Conservation (phyloP, 176 grass and related monocot species). For the Stipa capillata region DNA sequence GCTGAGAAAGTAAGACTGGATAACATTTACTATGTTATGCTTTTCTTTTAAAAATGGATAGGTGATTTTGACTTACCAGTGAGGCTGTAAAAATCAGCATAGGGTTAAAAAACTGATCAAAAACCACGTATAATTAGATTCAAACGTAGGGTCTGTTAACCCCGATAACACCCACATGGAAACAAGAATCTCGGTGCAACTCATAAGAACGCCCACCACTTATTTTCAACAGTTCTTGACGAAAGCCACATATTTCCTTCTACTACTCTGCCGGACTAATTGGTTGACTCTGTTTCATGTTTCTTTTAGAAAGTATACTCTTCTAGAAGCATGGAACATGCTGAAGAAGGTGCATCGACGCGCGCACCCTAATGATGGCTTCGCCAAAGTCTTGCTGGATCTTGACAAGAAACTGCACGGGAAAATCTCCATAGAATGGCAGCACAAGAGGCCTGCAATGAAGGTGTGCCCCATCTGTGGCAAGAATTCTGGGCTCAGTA, state of each 20-base stretch:
- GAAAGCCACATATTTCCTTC: background rate
- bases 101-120: background rate
- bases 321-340: constrained; percentile 76
- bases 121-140: background rate
- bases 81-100: background rate
- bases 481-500: constrained; percentile 81
- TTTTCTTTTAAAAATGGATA: background rate
- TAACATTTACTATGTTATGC: background rate
- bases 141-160: background rate
- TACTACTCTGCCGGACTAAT: background rate
- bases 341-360: constrained; percentile 78
- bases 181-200: background rate
- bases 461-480: constrained; percentile 86
- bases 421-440: constrained; percentile 78
- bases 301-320: constrained; percentile 53
- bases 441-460: constrained; percentile 64
- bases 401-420: constrained; percentile 73
- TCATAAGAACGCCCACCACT: background rate
- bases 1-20: constrained; percentile 62
- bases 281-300: background rate
- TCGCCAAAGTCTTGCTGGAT: constrained; percentile 64
- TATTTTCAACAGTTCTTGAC: background rate
- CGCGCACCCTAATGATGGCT: constrained; percentile 90
- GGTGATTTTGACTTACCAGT: background rate
- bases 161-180: background rate